Conservation (phyloP, 208 protist species). For the Leptomonas seymouri region DNA sequence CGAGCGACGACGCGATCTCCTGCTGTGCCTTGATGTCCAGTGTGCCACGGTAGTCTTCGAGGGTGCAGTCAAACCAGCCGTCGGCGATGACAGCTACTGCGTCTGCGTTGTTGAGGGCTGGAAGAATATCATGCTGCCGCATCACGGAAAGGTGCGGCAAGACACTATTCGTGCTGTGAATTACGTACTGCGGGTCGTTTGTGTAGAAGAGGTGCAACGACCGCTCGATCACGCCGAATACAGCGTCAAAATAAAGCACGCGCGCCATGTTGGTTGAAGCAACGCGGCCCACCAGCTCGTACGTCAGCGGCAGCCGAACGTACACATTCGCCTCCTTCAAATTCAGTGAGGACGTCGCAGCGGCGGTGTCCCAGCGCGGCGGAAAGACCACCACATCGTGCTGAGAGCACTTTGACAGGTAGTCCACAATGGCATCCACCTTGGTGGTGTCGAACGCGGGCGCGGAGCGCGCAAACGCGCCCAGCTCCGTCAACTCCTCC, state of each 20-base stretch:
- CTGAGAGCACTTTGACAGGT: constrained; percentile 22
- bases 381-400: constrained; percentile 39
- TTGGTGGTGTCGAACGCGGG: constrained; percentile 31
- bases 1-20: constrained; percentile 61
- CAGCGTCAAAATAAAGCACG: constrained; percentile 53
- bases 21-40: constrained; percentile 25
- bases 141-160: constrained; percentile 65
- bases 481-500: constrained; percentile 56
- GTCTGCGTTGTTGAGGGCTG: constrained; percentile 30
- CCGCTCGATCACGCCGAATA: constrained; percentile 49
- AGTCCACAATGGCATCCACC: constrained; percentile 35
- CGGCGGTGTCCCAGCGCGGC: not conserved
- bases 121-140: constrained; percentile 64
- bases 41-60: constrained; percentile 32
- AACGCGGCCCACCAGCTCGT: constrained; percentile 70
- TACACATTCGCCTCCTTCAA: constrained; percentile 21
- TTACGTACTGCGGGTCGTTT: constrained; percentile 33
- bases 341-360: not conserved
- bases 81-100: constrained; percentile 64
- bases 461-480: constrained; percentile 54
- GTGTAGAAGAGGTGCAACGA: constrained; percentile 67
- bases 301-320: constrained; percentile 54
- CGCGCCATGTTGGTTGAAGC: constrained; percentile 56
- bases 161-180: constrained; percentile 46
- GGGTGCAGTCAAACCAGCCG: constrained; percentile 80